These are phyloP conservation scores for Entrophospora sp. DNA, from an alignment of 192 early-diverging fungal genomes.

Conservation along the genomic window DNA sequence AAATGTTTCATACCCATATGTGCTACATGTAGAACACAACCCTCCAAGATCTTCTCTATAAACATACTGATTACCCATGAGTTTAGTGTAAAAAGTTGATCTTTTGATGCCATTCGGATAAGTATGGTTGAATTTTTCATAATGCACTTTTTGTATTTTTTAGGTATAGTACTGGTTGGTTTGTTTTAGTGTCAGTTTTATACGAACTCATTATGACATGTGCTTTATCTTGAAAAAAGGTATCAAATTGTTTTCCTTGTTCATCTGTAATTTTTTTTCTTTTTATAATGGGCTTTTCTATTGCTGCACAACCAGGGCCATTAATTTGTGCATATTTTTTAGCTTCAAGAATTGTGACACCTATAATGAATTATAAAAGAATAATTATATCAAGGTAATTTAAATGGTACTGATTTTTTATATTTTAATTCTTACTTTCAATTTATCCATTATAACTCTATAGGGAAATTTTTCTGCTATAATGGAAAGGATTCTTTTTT, in stretches of 20 bases:
- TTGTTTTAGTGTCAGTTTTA: not conserved
- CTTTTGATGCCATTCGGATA: not conserved
- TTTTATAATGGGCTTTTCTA: not conserved
- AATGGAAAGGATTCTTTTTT: not conserved
- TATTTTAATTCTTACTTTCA: not conserved
- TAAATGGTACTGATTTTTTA: not conserved
- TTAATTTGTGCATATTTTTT: not conserved
- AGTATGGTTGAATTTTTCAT: not conserved
- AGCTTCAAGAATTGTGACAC: not conserved
- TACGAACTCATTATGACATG: not conserved
- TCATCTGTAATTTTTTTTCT: not conserved
- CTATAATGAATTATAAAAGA: not conserved
- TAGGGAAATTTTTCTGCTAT: not conserved
- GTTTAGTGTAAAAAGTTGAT: not conserved
- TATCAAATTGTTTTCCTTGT: not conserved
- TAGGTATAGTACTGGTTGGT: not conserved
- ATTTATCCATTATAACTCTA: too few species aligned
- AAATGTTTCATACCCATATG: not conserved
- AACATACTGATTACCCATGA: not conserved
- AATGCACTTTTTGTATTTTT: not conserved
- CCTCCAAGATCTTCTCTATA: not conserved
- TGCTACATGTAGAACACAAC: not conserved
- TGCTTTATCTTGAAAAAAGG: not conserved
- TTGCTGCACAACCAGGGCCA: not conserved
- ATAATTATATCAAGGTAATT: not conserved